These are phyloP conservation scores for Medakamo hakoo DNA, from an alignment of 139 green algal species.

Conservation along the genomic window DNA sequence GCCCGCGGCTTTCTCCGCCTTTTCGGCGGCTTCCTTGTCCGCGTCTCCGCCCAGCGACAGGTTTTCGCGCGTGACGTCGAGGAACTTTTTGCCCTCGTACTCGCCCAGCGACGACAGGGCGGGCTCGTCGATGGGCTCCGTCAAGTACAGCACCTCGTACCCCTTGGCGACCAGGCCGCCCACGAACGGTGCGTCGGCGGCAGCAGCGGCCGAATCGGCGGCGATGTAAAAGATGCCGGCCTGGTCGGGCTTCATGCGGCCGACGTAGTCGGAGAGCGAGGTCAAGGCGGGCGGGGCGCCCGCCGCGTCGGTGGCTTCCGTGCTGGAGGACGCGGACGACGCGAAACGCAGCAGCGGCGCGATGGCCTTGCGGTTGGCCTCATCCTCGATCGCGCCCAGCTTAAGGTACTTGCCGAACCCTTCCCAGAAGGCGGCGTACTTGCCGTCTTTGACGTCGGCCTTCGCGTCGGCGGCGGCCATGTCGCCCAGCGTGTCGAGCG, in stretches of 20 bases:
- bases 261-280: conserved; percentile 69
- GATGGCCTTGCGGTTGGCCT: conserved; percentile 39
- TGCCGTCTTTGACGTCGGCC: conserved; percentile 47
- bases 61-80: conserved; percentile 90
- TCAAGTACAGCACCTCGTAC: conserved; percentile 89
- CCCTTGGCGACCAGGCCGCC: conserved; percentile 63
- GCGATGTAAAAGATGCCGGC: conserved; percentile 91
- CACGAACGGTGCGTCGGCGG: conserved; percentile 62
- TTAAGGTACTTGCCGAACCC: conserved; percentile 64
- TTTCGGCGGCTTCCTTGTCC: conserved; percentile 25
- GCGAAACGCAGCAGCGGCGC: conserved; percentile 63
- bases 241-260: conserved; percentile 80
- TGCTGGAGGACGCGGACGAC: conserved; percentile 26
- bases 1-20: conserved; percentile 30
- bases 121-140: conserved; percentile 91
- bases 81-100: conserved; percentile 67
- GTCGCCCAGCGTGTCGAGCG: conserved; percentile 82
- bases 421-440: conserved; percentile 75
- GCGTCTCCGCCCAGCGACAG: conserved; percentile 45
- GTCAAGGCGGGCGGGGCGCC: conserved; percentile 19
- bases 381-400: conserved; percentile 87
- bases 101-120: conserved; percentile 64
- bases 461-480: conserved; percentile 39
- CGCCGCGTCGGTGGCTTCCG: conserved; percentile 12
- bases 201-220: conserved; percentile 31